Evolutionary conservation across 805 yeast species (phyloP), one percentile per base, ranked within the genome.

Genomic region (Nakazawaea ernobii): DNA sequence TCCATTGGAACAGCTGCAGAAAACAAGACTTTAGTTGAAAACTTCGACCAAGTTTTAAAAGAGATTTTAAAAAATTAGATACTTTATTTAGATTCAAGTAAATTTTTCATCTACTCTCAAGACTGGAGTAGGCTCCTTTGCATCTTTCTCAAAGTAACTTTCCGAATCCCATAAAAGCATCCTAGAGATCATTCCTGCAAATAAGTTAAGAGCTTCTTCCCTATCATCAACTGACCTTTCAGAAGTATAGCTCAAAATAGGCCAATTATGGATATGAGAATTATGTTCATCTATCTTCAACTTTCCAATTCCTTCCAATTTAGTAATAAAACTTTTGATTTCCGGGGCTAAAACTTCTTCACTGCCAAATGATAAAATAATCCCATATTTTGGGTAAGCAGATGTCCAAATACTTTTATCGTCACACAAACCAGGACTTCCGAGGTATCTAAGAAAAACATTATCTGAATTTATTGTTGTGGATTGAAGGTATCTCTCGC

Each of bases 1-100:
- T 86, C 97, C 1, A 70, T 94, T 32, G 99, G 99, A 14, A 90
- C 96, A 0, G 67, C 63, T 26, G 79, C 76, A 46, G 98, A 94
- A 65, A 92, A 89, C 57, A 62, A 68, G 41, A 50, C 57, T 7
- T 63, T 94, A 43, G 59, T 91, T 8, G 58, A 69, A 35, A 79
- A 75, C 58, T 69, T 88, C 35, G 17, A 33, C 11, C 26, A 48
- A 35, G 47, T 40, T 13, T 48, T 48, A 37, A 30, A 38, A 8
- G 44, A 42, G 14, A 32, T 45, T 32, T 30, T 50, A 29, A 13
- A 52, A 32, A 33, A 7, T 13, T 15, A 7, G 3, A 42, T 17
- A 13, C n/a, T 26, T 15, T 14, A 39, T n/a, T 26, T 30, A 30
- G 36, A 13, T 32, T 14, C 24, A 48, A 32, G 41, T 32, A 47